Base-by-base conservation (phyloP, 306 rosid species). In the Biancaea sappan region DNA sequence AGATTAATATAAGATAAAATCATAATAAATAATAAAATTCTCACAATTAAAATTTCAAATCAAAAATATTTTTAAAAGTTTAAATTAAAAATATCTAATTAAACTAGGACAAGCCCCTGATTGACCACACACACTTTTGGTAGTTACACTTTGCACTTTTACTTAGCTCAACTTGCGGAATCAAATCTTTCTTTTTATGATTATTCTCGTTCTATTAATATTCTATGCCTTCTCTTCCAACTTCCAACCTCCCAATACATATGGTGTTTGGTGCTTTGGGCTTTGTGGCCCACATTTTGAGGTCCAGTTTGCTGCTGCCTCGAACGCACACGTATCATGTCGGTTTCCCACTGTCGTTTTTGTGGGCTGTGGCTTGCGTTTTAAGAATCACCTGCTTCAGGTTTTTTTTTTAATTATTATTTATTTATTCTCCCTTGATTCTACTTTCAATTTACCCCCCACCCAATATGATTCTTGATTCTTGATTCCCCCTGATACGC, bases 281-380 rank as follows among this genome's bases (percentile, higher is more conserved):
- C 29, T 41, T 67, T 41, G 31, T 22, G 47, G 62, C 72, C 59
- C 29, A 56, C n/a, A 66, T 15, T 72, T 65, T 53, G 51, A 22
- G 77, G 46, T 67, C 56, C 41, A 60, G 43, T 66, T 74, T 16
- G 22, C 7, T 40, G 34, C 46, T 4, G 67, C 47, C 22, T 41
- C 78, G 79, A 46, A 78, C n/a, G 1, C 41, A 52, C 78, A 67
- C 31, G 72, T 62, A 58, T n/a, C n/a, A n/a, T n/a, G n/a, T n/a
- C n/a, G 80, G 70, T 40, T 58, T 75, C 46, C 66, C 73, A 34
- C 4, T 71, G 78, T 78, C 76, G 81, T 54, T 75, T 75, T 68
- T 62, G 75, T 63, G 66, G 34, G 70, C 13, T 51, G 66, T 35
- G 51, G 52, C 26, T 57, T 75, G 60, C 44, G 47, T 66, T 76